Evolutionary conservation across 257 asterid genomes (phyloP).

Genomic region (Solanum chiquidenum): DNA sequence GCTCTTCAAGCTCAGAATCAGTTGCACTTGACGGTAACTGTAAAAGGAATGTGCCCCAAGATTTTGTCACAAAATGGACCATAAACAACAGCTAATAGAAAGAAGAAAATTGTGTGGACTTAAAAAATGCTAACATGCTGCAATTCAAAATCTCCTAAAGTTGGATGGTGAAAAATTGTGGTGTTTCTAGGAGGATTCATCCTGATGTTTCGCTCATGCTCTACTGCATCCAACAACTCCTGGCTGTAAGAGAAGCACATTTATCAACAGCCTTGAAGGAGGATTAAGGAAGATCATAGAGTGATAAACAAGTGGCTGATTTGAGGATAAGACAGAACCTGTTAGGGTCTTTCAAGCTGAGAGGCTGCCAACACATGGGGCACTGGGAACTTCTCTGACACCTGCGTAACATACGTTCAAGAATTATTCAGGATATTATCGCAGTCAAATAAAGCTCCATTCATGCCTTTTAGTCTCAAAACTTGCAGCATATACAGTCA

Average conservation of each 20-base stretch:
- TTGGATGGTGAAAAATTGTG: conserved; percentile 87
- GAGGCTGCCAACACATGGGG: conserved; percentile 92
- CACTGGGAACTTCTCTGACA: conserved; percentile 94
- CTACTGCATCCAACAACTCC: conserved; percentile 85
- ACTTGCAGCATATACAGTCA: not conserved
- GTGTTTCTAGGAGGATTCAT: conserved; percentile 84
- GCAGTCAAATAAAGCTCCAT: not conserved
- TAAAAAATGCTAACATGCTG: conserved; percentile 56
- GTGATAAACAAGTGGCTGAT: not conserved
- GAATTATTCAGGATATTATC: not conserved
- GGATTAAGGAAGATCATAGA: not conserved
- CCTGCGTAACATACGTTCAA: conserved; percentile 25
- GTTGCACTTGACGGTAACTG: conserved; percentile 78
- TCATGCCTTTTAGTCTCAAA: not conserved
- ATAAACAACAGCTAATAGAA: not conserved
- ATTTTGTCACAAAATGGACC: not conserved
- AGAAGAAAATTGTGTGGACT: not conserved
- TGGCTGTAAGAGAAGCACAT: conserved; percentile 45
- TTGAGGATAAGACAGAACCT: conserved; percentile 29
- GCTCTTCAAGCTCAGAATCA: conserved; percentile 84
- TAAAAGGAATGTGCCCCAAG: not conserved
- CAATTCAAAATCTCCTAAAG: conserved; percentile 87
- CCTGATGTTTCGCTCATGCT: conserved; percentile 67
- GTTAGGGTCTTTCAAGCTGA: conserved; percentile 79
- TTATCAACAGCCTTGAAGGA: not conserved